Percentiles rank a stretch among this genome's conserved stretches.
These are phyloP conservation scores for Aechmea fasciata DNA, from an alignment of 176 grass and related monocot genomes.

Conservation along the genomic window DNA sequence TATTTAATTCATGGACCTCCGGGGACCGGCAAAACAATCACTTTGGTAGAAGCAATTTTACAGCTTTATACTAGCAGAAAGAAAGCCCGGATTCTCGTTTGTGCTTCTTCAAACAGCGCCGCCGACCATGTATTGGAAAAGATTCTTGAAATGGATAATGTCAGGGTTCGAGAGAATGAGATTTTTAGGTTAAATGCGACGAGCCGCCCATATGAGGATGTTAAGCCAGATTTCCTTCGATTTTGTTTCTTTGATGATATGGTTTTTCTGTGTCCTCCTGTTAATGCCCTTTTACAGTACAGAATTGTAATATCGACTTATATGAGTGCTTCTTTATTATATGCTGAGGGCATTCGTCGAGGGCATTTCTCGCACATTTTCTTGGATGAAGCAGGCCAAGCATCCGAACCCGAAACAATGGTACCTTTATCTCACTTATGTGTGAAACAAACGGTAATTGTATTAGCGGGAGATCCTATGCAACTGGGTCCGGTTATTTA, in stretches of 20 bases:
- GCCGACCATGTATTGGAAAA: constrained; percentile 86
- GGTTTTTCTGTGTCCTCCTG: constrained; percentile 69
- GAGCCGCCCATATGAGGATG: constrained; percentile 73
- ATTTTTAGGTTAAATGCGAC: constrained; percentile 79
- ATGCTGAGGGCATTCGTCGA: constrained; percentile 49
- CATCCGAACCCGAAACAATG: constrained; percentile 88
- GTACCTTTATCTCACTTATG: constrained; percentile 57
- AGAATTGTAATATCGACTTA: constrained; percentile 85
- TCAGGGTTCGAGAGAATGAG: constrained; percentile 44
- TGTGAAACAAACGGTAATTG: constrained; percentile 61
- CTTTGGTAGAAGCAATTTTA: constrained; percentile 69
- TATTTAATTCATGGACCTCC: constrained; percentile 81
- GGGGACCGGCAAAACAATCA: constrained; percentile 87
- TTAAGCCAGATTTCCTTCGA: constrained; percentile 45
- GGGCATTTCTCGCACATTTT: constrained; percentile 94
- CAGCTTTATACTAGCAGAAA: constrained; percentile 56
- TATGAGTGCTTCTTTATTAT: constrained; percentile 51
- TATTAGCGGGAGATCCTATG: constrained; percentile 88
- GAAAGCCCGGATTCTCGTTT: constrained; percentile 60
- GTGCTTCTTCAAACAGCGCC: constrained; percentile 84
- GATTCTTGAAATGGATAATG: constrained; percentile 29
- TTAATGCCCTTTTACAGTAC: constrained; percentile 62
- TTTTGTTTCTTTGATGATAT: constrained; percentile 87
- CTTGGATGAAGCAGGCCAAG: constrained; percentile 84
- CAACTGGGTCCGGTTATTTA: constrained; percentile 79